These are phyloP conservation scores for Colletotrichum ledebouriae DNA, from an alignment of 2,329 filamentous ascomycete genomes.

Conservation along the genomic window DNA sequence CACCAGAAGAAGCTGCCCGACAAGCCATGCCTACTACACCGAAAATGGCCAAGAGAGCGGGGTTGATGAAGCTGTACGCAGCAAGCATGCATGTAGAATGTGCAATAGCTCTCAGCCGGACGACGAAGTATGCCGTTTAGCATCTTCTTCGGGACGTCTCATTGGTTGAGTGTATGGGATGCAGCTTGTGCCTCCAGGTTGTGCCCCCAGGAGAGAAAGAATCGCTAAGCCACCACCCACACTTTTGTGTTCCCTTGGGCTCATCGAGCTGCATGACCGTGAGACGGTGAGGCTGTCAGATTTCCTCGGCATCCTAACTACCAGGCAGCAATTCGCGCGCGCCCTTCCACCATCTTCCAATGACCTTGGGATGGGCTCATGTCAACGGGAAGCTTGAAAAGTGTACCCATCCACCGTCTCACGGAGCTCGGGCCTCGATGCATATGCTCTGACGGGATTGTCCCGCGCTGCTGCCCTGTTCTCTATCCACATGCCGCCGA, in stretches of 20 bases:
- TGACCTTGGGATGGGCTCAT: conserved; percentile 14
- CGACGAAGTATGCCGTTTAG: not conserved
- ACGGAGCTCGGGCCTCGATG: conserved; percentile 23
- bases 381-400: not conserved
- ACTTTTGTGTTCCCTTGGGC: not conserved
- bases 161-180: not conserved
- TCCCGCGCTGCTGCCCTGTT: conserved; percentile 24
- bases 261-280: not conserved
- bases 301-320: conserved; percentile 28
- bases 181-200: conserved; percentile 7
- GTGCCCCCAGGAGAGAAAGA: not conserved
- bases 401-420: not conserved
- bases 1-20: conserved; percentile 34
- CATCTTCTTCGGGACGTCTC: not conserved
- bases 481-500: conserved; percentile 29
- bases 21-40: conserved; percentile 26
- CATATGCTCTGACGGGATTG: conserved; percentile 21
- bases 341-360: not conserved
- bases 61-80: conserved; percentile 8
- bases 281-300: conserved; percentile 36
- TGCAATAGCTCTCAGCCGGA: conserved; percentile 11
- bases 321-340: conserved; percentile 23
- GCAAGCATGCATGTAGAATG: conserved; percentile 2
- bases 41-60: not conserved
- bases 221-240: conserved; percentile 15